phyloP scores from a whole-genome alignment of 2,329 filamentous ascomycete genomes.

The Cercospora sojina region DNA sequence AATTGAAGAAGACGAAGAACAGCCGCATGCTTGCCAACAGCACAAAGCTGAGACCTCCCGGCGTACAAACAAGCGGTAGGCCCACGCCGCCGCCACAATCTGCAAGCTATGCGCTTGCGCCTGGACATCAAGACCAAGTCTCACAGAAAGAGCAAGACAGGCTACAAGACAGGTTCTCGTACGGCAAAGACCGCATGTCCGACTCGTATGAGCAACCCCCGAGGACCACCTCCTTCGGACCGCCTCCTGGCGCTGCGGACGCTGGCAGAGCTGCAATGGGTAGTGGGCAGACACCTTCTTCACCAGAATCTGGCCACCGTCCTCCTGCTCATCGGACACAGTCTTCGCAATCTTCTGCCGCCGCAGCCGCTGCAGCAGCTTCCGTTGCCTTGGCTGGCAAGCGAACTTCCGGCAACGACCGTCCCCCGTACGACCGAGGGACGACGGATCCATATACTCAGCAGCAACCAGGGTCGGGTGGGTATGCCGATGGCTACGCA shows the following conservation, averaged over 20 bases:
- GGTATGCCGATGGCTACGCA: constrained; percentile 39
- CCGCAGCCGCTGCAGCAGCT: constrained; percentile 47
- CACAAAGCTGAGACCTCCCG: constrained; percentile 58
- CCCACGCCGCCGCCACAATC: constrained; percentile 46
- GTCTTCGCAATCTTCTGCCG: constrained; percentile 48
- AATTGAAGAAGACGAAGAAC: constrained; percentile 76
- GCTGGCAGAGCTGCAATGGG: constrained; percentile 51
- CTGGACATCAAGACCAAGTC: constrained; percentile 41
- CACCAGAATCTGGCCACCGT: constrained; percentile 50
- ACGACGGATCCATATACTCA: constrained; percentile 41
- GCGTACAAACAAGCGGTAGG: constrained; percentile 40
- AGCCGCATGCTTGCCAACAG: constrained; percentile 32
- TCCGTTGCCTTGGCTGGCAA: constrained; percentile 42
- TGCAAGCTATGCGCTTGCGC: constrained; percentile 39
- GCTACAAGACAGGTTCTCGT: constrained; percentile 47
- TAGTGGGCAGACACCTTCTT: constrained; percentile 37
- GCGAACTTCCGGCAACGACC: constrained; percentile 45
- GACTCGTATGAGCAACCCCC: constrained; percentile 41
- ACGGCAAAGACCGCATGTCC: constrained; percentile 47
- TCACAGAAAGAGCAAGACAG: constrained; percentile 25
- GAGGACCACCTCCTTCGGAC: constrained; percentile 43
- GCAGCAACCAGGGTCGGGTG: constrained; percentile 27
- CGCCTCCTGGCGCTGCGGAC: constrained; percentile 44
- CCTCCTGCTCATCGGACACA: constrained; percentile 52
- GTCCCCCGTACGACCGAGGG: constrained; percentile 44